A percentile compares a stretch with the other conserved stretches of the same genome.
These are phyloP conservation scores for Phyllosticta paracitricarpa DNA, from an alignment of 2,329 filamentous ascomycete species.

Conservation along the genomic window DNA sequence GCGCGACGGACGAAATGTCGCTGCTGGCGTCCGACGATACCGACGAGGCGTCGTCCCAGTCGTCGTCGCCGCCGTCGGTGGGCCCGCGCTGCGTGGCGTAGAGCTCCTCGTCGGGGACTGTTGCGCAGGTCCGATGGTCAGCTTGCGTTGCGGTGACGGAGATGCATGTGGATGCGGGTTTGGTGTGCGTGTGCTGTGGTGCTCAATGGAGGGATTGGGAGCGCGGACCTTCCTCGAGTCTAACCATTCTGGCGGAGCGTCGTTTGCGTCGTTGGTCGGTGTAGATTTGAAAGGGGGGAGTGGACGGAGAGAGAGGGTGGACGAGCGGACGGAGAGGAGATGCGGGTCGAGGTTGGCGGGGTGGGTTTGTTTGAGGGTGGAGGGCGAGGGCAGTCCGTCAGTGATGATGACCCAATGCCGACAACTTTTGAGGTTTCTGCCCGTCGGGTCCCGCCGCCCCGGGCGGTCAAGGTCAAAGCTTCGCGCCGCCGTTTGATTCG, in stretches of 20 bases:
- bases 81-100: conserved; percentile 58
- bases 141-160: background rate
- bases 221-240: conserved; percentile 62
- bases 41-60: conserved; percentile 70
- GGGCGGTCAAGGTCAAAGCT: background rate
- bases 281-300: background rate
- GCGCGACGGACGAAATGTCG: conserved; percentile 16
- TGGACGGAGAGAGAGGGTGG: background rate
- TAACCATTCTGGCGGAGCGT: conserved; percentile 63
- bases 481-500: conserved; percentile 1
- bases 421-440: conserved; percentile 7
- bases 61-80: conserved; percentile 53
- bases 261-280: background rate
- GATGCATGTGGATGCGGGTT: background rate
- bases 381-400: background rate
- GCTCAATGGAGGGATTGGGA: background rate
- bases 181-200: background rate
- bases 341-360: background rate
- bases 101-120: conserved; percentile 90
- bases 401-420: conserved; percentile 5
- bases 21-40: conserved; percentile 39
- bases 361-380: background rate
- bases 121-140: background rate
- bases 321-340: background rate
- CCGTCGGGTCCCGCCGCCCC: background rate